phyloP scores from a whole-genome alignment of 352 stramenopile genomes.

The Pythium inflatum region DNA sequence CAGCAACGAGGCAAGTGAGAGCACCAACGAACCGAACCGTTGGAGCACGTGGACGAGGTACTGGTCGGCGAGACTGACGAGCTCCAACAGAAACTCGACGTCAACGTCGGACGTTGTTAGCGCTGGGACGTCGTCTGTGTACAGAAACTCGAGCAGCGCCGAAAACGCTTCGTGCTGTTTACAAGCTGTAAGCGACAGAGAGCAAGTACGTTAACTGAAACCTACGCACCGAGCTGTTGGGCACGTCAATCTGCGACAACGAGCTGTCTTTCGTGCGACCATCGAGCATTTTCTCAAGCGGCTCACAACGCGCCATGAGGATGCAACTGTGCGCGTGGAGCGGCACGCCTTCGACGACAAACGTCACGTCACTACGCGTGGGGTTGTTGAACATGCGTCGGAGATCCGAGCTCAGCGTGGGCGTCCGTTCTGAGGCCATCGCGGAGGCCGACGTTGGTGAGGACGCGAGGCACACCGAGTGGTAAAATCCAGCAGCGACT shows the following conservation, averaged over 20 bases:
- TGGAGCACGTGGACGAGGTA: conserved; percentile 74
- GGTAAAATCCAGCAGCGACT: conserved; percentile 93
- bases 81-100: conserved; percentile 78
- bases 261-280: conserved; percentile 84
- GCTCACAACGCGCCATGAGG: conserved; percentile 87
- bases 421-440: background rate
- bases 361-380: conserved; percentile 78
- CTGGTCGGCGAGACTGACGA: conserved; percentile 84
- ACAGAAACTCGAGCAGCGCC: conserved; percentile 88
- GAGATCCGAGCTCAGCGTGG: conserved; percentile 78
- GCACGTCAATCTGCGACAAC: conserved; percentile 67
- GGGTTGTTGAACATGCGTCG: conserved; percentile 85
- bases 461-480: conserved; percentile 75
- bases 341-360: conserved; percentile 70
- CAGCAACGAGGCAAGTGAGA: too few species aligned
- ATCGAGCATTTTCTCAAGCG: conserved; percentile 91
- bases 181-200: background rate
- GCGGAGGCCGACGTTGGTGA: background rate
- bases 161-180: conserved; percentile 76
- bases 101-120: conserved; percentile 37
- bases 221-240: conserved; percentile 65
- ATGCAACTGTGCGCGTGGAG: conserved; percentile 87
- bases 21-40: conserved; percentile 38
- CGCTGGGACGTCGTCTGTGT: conserved; percentile 78
- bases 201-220: background rate